phyloP scores from a whole-genome alignment of 2,329 filamentous ascomycete species.

The Teratosphaeria zuluensis region DNA sequence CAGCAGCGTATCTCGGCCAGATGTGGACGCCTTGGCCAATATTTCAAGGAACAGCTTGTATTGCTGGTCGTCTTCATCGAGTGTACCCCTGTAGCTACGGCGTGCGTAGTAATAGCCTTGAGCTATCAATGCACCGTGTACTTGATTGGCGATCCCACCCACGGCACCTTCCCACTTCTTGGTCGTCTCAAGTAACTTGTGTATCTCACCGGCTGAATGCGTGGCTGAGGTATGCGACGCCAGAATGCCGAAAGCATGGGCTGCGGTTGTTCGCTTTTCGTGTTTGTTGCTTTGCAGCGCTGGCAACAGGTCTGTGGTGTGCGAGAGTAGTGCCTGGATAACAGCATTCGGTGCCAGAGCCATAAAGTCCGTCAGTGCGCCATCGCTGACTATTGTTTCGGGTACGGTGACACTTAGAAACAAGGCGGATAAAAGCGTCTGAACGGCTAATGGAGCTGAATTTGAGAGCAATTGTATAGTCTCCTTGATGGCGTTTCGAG shows the following conservation, averaged over 20 bases:
- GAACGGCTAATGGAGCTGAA: slow-evolving; percentile 32
- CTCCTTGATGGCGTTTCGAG: slow-evolving; percentile 48
- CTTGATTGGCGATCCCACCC: slow-evolving; percentile 49
- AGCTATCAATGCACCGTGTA: slow-evolving; percentile 52
- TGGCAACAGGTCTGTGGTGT: slow-evolving; percentile 45
- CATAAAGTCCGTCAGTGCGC: slow-evolving; percentile 42
- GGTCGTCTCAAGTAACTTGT: slow-evolving; percentile 26
- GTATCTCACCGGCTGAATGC: slow-evolving; percentile 34
- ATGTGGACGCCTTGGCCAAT: slow-evolving; percentile 43
- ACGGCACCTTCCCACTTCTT: slow-evolving; percentile 48
- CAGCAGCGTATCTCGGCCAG: slow-evolving; percentile 46
- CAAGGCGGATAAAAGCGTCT: slow-evolving; percentile 13
- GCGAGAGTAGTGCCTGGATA: slow-evolving; percentile 41
- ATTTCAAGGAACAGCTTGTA: slow-evolving; percentile 32
- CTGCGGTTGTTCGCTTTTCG: slow-evolving; percentile 54
- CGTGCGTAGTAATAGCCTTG: slow-evolving; percentile 51
- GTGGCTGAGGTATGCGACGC: slow-evolving; percentile 49
- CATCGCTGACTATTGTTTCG: slow-evolving; percentile 25
- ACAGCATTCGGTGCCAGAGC: slow-evolving; percentile 45
- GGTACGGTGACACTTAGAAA: slow-evolving; percentile 12
- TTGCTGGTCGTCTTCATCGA: neutral
- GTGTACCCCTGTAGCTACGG: slow-evolving; percentile 38
- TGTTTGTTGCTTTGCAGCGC: slow-evolving; percentile 63
- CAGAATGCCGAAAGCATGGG: slow-evolving; percentile 66
- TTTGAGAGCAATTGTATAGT: slow-evolving; percentile 38